Evolutionary conservation across 2,329 filamentous ascomycete species (phyloP), one percentile per base, ranked within the genome.

Genomic region (Phialemonium atrogriseum): DNA sequence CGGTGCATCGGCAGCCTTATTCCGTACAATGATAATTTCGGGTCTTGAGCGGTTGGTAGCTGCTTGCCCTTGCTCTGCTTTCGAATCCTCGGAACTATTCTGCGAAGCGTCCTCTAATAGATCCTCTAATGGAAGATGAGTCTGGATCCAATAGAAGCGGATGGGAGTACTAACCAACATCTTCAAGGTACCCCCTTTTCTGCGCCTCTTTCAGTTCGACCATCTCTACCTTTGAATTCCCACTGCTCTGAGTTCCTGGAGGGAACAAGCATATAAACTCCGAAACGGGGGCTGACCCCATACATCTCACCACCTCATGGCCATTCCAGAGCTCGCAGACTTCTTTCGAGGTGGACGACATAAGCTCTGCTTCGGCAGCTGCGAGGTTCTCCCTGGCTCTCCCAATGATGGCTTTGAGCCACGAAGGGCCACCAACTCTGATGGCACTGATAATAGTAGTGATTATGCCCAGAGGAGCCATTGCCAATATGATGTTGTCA

Each of bases 281-380:
- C n/a, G 36, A 17, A 5, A 39, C 41, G 12, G 49, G 29, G 0
- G n/a, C n/a, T n/a, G n/a, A n/a, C n/a, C n/a, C n/a, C n/a, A n/a
- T n/a, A n/a, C n/a, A n/a, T n/a, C n/a, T n/a, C n/a, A 56, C 48
- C 0, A 69, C 49, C 0, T 53, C 51, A 0, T 51, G 43, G 28
- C 60, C 56, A 7, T 65, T 66, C 38, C 58, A 68, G 0, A 68
- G 41, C 35, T 69, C 64, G 4, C 59, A 62, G 0, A 59, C 62
- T 1, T 60, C 59, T 7, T 59, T 44, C 0, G 62, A 66, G 0
- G 65, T 66, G 5, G 62, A 69, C 0, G 63, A 63, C 35, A 66
- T 51, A 0, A 68, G 41, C 15, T 68, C 64, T 1, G 46, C 44
- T 17, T 68, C 64, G 0, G 54, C 58, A 2, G 51, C 48, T 0